Evolutionary conservation across 2,329 filamentous ascomycete species (phyloP).

Genomic region (Ophiocordyceps australis): DNA sequence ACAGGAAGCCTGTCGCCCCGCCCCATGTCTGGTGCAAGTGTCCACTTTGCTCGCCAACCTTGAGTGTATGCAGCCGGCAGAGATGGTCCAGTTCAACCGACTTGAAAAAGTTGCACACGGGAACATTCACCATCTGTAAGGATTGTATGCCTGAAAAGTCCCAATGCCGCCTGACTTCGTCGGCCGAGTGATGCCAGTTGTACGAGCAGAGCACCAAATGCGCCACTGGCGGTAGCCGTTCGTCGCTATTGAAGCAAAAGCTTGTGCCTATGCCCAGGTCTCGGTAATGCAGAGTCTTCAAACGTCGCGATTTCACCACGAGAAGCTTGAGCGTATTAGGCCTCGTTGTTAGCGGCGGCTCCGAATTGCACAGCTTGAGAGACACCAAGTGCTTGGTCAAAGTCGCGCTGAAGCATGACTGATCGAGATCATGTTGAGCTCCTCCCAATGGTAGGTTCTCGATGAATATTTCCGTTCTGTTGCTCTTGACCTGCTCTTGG

Average conservation of each 20-base stretch:
- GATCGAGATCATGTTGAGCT: constrained; percentile 13
- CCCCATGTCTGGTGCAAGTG: constrained; percentile 17
- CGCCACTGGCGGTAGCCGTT: constrained; percentile 22
- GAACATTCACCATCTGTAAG: constrained; percentile 23
- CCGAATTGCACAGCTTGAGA: constrained; percentile 18
- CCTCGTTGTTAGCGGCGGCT: constrained; percentile 19
- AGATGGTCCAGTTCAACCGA: constrained; percentile 20
- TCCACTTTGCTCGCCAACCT: constrained; percentile 25
- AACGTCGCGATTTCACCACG: constrained; percentile 14
- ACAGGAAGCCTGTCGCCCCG: constrained; percentile 20
- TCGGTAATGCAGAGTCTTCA: constrained; percentile 21
- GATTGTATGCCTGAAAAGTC: constrained; percentile 22
- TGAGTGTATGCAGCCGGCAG: constrained; percentile 15
- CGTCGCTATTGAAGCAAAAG: constrained; percentile 18
- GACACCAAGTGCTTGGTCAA: constrained; percentile 19
- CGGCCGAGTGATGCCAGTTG: constrained; percentile 24
- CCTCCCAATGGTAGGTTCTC: constrained; percentile 21
- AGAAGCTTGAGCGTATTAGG: constrained; percentile 23
- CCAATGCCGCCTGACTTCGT: constrained; percentile 23
- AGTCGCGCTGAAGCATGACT: constrained; percentile 18
- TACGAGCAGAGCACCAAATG: constrained; percentile 25
- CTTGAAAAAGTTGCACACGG: constrained; percentile 22
- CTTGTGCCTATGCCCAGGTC: constrained; percentile 25
- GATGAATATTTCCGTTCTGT: constrained; percentile 16
- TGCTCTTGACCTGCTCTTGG: constrained; percentile 9